Evolutionary conservation across 129 eudicot genomes (phyloP), one percentile per base, ranked within the genome.

Genomic region (Ambrosia artemisiifolia): DNA sequence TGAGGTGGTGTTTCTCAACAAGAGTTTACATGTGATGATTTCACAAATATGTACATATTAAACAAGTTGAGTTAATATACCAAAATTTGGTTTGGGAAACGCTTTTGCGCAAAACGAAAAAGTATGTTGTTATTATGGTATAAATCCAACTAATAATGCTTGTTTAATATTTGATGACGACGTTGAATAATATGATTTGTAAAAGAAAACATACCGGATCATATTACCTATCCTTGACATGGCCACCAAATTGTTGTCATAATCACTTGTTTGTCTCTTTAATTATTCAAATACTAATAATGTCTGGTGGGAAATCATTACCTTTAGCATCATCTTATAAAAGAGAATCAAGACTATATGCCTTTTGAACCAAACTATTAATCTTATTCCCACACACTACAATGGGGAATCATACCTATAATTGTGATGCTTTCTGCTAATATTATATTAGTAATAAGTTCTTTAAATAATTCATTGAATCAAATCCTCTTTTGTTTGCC

Each of bases 261-360:
- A 44, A 75, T 75, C 76, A 75, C 73, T 69, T 63, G 63, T 69
- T 80, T 63, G 53, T 56, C 11, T 63, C 73, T 69, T 80, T 66
- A 47, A 67, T 49, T 72, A 66, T 47, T 75, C 66, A 61, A 82
- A 18, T 60, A 43, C 59, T 33, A 78, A 49, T 33, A 78, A 49
- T 42, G 50, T 51, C 51, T 65, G 80, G 87, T 79, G 82, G 82
- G 66, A 79, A 80, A 74, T 63, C 76, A 66, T 79, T 76, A 50
- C 66, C 70, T 71, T 72, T 44, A 68, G 83, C 88, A 68, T 75
- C 54, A 72, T 71, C 51, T 46, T 53, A 34, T 43, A 38, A 77
- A 43, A 59, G 80, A 68, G 80, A 80, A 84, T 80, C 78, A 63
- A 57, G 50, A 65, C 65, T 69, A 54, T 35, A n/a, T 71, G 6